Evolutionary conservation across 2,329 filamentous ascomycete genomes (phyloP).

Genomic region (Colletotrichum orbiculare): DNA sequence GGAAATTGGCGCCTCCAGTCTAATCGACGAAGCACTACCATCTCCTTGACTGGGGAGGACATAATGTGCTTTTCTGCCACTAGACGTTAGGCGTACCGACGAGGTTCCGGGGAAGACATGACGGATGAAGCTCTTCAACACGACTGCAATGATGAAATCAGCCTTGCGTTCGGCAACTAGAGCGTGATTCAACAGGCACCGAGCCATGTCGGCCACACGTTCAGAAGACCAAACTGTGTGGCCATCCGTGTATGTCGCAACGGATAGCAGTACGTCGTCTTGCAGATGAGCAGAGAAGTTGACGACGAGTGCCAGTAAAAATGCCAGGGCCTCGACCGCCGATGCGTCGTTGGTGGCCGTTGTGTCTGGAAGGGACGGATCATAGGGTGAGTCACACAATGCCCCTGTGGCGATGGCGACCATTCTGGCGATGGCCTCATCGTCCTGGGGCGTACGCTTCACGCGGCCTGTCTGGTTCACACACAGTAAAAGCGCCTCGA

Average conservation of each 20-base stretch:
- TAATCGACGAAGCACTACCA: too few species aligned
- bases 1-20: too few species aligned
- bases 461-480: constrained; percentile 1
- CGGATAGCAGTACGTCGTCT: constrained; percentile 42
- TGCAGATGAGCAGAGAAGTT: constrained; percentile 17
- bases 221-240: constrained; percentile 52
- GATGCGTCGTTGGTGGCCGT: not conserved
- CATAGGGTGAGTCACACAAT: not conserved
- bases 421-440: constrained; percentile 4
- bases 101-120: constrained; percentile 72
- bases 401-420: constrained; percentile 1
- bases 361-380: not conserved
- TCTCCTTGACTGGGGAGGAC: constrained; percentile 27
- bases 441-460: constrained; percentile 5
- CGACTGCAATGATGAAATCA: constrained; percentile 62
- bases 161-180: constrained; percentile 36
- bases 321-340: not conserved
- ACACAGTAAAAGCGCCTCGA: constrained; percentile 16
- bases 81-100: constrained; percentile 63
- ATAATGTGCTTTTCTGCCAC: constrained; percentile 66
- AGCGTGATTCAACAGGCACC: constrained; percentile 45
- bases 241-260: constrained; percentile 47
- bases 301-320: constrained; percentile 12
- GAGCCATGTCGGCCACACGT: constrained; percentile 45
- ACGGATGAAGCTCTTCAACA: constrained; percentile 73